These are phyloP conservation scores for Aspergillus jensenii DNA, from an alignment of 2,329 filamentous ascomycete species.

Conservation along the genomic window DNA sequence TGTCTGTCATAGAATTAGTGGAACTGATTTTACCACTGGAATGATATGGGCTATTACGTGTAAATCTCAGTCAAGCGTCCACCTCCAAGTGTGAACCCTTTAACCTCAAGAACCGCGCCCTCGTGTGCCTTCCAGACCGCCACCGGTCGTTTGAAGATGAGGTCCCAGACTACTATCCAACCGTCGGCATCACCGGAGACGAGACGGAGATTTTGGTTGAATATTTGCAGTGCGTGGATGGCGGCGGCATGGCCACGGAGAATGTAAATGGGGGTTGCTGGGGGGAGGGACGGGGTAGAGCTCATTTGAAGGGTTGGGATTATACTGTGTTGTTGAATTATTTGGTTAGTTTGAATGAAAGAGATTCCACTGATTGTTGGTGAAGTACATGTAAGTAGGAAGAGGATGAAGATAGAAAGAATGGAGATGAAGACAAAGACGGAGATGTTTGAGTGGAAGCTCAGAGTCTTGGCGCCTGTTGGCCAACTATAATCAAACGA, in stretches of 20 bases:
- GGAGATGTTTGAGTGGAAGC: not conserved
- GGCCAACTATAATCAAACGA: not conserved
- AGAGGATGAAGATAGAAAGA: not conserved
- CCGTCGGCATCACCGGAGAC: slow-evolving; percentile 87
- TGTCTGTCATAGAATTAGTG: slow-evolving; percentile 62
- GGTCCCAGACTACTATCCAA: slow-evolving; percentile 82
- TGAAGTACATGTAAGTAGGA: not conserved
- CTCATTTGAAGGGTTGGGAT: slow-evolving; percentile 8
- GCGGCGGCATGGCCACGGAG: slow-evolving; percentile 82
- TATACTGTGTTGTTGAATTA: not conserved
- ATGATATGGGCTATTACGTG: slow-evolving; percentile 60
- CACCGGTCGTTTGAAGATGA: slow-evolving; percentile 74
- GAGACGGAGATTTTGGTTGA: slow-evolving; percentile 71
- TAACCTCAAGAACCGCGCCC: slow-evolving; percentile 72
- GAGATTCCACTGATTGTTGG: not conserved
- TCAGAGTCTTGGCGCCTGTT: not conserved
- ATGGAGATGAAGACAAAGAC: not conserved
- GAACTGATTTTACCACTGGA: not conserved
- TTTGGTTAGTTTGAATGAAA: not conserved
- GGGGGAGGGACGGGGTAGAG: slow-evolving; percentile 31
- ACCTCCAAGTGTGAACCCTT: slow-evolving; percentile 66
- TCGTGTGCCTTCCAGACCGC: slow-evolving; percentile 87
- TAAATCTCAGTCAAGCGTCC: slow-evolving; percentile 63
- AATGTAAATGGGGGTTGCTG: slow-evolving; percentile 64
- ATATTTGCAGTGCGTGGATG: slow-evolving; percentile 74